Evolutionary conservation across 495 filamentous ascomycete genomes (phyloP), one percentile per base, ranked within the genome.

Genomic region (Tuber microsphaerosporum): DNA sequence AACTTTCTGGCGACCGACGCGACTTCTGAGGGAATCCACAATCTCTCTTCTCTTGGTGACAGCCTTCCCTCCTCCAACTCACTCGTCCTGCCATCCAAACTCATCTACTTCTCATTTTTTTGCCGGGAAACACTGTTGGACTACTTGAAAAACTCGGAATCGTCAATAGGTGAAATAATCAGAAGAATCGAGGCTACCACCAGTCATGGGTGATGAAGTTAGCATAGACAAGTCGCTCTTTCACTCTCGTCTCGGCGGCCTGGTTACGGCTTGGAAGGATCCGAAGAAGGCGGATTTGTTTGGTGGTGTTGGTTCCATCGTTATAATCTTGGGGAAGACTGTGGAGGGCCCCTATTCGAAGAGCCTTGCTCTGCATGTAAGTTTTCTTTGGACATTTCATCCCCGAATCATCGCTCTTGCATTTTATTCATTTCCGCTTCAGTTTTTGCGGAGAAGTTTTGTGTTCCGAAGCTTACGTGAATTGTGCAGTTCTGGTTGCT

Each of bases 361-460:
- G 87, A 94, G 92, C 79, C 96, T 97, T 84, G 93, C 95, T 45
- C 91, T 97, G 85, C 94, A 97, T 85, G 94, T 97, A 90, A 72
- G 91, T 72, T 70, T 69, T 56, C n/a, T 65, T 34, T 7, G 56
- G 14, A 5, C 14, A 65, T 73, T 69, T 31, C 46, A 22, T 20
- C 34, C 41, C 17, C 69, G 42, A 22, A 34, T 71, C 61, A 74
- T 34, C 39, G 19, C 77, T 72, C 81, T 85, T 72, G 84, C 71
- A 48, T 45, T 73, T 77, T 75, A 48, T 39, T 73, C 45, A 65
- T 69, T 42, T 69, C 43, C 48, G 68, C 70, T 71, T 51, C 46
- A 61, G 69, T 44, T 48, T 45, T 72, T 37, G 31, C 37, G 48
- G 37, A 46, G 37, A 45, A 73, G 69, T 61, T 65, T 65, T 65